Base-by-base conservation (phyloP, 2,329 filamentous ascomycete species). In the Meredithiella fracta region DNA sequence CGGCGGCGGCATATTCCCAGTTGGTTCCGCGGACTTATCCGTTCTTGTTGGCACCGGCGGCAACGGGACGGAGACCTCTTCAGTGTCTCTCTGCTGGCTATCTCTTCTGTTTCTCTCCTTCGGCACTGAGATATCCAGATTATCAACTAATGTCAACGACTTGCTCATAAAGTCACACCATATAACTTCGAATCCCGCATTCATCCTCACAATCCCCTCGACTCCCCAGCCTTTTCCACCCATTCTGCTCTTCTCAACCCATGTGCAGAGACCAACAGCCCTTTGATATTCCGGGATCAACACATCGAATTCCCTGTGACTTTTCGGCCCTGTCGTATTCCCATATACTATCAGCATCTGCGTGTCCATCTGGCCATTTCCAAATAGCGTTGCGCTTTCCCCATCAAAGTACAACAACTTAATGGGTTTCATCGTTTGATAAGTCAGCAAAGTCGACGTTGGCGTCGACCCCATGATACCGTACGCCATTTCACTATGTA, bases 341-440 rank as follows among this genome's bases (percentile, higher is more conserved):
- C 73, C 73, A 59, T 70, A 74, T 2, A 76, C 62, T 37, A 74
- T 67, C 17, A 75, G 64, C 71, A 75, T 76, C 63, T 76, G 73
- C 3, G 68, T 65, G 62, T 74, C 71, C 54, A 73, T 64, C 60
- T 70, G 70, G 1, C 72, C 73, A 1, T 66, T 63, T 1, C 70
- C 69, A 65, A 72, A 70, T n/a, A 76, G 63, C 47, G 71, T 67
- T 1, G 73, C 74, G 8, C 68, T 72, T 62, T 72, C 69, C 51
- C 73, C 74, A 62, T 77, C 74, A 57, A 77, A 74, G 60, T 76
- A 75, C 3, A 76, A 63, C 29, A 68, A 69, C 56, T 66, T 67
- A 7, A 71, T 63, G 8, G 66, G 63, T 3, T 68, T 68, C 17
- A 67, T 71, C 1, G 72, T 72, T 60, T 74, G 69, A 61, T 73